phyloP scores from a whole-genome alignment of 306 rosid species.

The Quercus aquifolioides region DNA sequence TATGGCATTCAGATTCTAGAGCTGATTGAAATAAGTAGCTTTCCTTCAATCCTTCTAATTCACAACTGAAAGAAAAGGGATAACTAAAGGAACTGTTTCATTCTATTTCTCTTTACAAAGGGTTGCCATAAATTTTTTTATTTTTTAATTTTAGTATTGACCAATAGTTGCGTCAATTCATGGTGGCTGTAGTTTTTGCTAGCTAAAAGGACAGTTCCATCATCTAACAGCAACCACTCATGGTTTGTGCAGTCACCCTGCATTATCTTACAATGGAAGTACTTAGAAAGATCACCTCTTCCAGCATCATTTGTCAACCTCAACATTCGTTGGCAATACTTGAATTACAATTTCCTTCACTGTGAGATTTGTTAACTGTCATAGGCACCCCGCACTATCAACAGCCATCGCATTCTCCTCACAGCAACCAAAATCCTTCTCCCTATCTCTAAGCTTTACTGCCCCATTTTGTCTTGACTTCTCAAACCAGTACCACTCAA shows the following conservation, averaged over 20 bases:
- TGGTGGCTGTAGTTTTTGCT: background rate
- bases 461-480: conserved; percentile 12
- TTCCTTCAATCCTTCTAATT: background rate
- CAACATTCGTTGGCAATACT: background rate
- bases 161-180: background rate
- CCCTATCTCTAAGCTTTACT: background rate
- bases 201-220: conserved; percentile 4
- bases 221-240: background rate
- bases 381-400: background rate
- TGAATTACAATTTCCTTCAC: background rate
- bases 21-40: too few species aligned
- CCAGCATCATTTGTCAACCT: conserved; percentile 8
- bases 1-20: background rate
- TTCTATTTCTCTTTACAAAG: background rate
- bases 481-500: background rate
- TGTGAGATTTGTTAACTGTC: background rate
- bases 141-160: background rate
- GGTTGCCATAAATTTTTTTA: background rate
- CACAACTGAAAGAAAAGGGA: background rate
- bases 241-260: conserved; percentile 1
- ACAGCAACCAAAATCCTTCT: background rate
- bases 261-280: background rate
- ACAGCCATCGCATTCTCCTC: background rate
- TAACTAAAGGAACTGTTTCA: background rate
- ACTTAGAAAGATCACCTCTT: background rate